Evolutionary conservation across 2,329 filamentous ascomycete genomes (phyloP).

Genomic region (Fusarium sp.): DNA sequence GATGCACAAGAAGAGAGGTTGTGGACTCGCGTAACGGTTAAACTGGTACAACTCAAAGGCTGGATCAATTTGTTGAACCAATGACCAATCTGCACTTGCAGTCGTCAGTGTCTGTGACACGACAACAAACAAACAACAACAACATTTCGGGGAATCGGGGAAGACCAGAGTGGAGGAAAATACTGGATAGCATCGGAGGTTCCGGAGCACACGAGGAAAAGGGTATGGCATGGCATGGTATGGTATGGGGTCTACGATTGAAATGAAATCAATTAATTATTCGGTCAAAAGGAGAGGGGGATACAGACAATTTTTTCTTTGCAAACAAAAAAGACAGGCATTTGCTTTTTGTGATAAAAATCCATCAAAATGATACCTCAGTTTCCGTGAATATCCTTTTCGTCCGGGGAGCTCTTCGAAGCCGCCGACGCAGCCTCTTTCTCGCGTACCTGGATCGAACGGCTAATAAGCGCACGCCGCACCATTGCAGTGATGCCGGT

Average conservation of each 20-base stretch:
- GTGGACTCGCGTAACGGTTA: slow-evolving; percentile 5
- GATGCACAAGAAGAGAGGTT: slow-evolving; percentile 6
- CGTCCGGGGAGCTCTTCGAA: slow-evolving; percentile 11
- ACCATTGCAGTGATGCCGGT: slow-evolving; percentile 10
- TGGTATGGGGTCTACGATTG: slow-evolving; percentile 5
- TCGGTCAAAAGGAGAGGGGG: slow-evolving; percentile 10
- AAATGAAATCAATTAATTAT: slow-evolving; percentile 14
- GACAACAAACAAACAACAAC: background rate
- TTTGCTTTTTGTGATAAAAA: background rate
- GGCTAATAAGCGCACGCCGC: background rate
- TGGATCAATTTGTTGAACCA: slow-evolving; percentile 24
- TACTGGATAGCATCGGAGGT: background rate
- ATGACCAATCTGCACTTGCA: slow-evolving; percentile 18
- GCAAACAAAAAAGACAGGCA: background rate
- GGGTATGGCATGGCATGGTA: background rate
- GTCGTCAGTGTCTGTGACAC: slow-evolving; percentile 28
- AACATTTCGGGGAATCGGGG: background rate
- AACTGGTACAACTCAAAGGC: slow-evolving; percentile 6
- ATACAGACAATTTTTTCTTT: slow-evolving; percentile 4
- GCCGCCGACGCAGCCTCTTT: slow-evolving; percentile 21
- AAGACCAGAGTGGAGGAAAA: background rate
- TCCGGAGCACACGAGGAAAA: slow-evolving; percentile 1
- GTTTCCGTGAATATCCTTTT: slow-evolving; percentile 18
- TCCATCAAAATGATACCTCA: background rate
- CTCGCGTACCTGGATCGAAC: background rate